Conservation (phyloP, 2,329 filamentous ascomycete species). For the Conoideocrella luteorostrata region DNA sequence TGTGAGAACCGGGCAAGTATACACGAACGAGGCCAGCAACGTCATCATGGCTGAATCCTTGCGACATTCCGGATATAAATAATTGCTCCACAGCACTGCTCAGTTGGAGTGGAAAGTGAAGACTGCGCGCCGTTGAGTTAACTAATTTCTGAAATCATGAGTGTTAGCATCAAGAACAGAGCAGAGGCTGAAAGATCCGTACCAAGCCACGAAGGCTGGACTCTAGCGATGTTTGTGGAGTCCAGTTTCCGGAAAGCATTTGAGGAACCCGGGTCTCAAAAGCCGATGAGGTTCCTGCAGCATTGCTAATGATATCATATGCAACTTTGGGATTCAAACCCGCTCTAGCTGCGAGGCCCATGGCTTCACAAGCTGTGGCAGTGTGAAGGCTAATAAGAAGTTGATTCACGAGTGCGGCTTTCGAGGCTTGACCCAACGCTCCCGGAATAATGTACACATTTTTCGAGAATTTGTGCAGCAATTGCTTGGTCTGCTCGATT, state of each 20-base stretch:
- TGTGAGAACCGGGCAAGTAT: constrained; percentile 14
- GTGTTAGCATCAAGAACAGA: not conserved
- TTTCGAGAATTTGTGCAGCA: constrained; percentile 51
- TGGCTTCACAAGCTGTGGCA: constrained; percentile 43
- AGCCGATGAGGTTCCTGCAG: constrained; percentile 40
- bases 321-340: constrained; percentile 35
- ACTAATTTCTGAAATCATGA: constrained; percentile 12
- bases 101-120: constrained; percentile 29
- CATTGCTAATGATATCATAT: constrained; percentile 22
- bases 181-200: constrained; percentile 12
- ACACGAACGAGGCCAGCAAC: constrained; percentile 21
- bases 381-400: constrained; percentile 47
- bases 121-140: constrained; percentile 20
- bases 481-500: constrained; percentile 40
- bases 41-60: constrained; percentile 22
- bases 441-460: constrained; percentile 47
- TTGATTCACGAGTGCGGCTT: constrained; percentile 49
- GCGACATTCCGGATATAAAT: constrained; percentile 20
- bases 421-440: constrained; percentile 42
- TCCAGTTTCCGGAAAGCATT: constrained; percentile 45
- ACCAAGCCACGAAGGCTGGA: constrained; percentile 30
- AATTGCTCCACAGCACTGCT: constrained; percentile 27
- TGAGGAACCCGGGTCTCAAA: constrained; percentile 50
- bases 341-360: constrained; percentile 42
- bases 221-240: constrained; percentile 26